Base-by-base conservation (phyloP, 2,329 filamentous ascomycete species). In the Fusarium agapanthi region DNA sequence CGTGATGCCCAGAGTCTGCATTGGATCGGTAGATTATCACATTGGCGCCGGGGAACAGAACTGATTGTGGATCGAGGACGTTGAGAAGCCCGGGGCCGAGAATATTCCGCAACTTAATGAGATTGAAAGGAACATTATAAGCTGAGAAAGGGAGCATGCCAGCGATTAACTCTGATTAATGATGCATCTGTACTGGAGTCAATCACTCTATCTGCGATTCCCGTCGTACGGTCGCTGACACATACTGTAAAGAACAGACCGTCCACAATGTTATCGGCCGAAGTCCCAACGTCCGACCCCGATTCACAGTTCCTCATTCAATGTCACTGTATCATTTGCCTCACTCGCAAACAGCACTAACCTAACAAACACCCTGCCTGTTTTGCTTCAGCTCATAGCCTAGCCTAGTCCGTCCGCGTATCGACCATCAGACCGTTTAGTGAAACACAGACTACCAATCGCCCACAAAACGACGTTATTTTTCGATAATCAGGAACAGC, bases 91-190 rank as follows among this genome's bases (percentile, higher is more conserved):
- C 20, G 38, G 59, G 62, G 37, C 62, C 54, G 40, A 66, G 53
- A 66, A 59, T 54, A 38, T 15, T 40, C 40, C 24, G 51, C 12
- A 32, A 41, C 61, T 65, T 54, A 67, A 43, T 67, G 53, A 67
- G 32, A 68, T 53, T 53, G 28, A 37, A 65, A 26, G 63, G 65
- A 67, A 38, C 26, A 67, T 67, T 68, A 68, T 12, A 32, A 61
- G 65, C 45, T 67, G 64, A 67, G 53, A 61, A 67, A 67, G 48
- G 40, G 62, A 32, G 48, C n/a, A 18, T 14, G 34, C 22, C 41
- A 56, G 32, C 28, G 34, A 63, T 34, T 13, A 28, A 38, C 44
- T 26, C 26, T 45, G 24, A 18, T 53, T 38, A 38, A 38, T 13
- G 50, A 38, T 38, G 37, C 50, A 28, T 35, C 22, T 37, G 54